phyloP scores from a whole-genome alignment of 257 asterid species.

The Solanum raphanifolium region DNA sequence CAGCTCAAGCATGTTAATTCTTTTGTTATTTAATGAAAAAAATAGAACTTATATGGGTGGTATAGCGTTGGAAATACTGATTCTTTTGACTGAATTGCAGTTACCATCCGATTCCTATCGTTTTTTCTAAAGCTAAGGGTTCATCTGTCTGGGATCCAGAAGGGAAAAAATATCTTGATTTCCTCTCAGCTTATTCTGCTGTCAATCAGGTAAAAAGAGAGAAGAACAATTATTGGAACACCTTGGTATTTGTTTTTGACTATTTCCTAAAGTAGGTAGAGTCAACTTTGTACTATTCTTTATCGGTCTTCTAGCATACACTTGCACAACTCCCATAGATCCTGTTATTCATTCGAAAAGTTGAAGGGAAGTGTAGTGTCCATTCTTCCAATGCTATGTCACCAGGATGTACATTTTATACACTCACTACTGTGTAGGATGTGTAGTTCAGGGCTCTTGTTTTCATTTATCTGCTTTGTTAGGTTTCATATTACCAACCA shows the following conservation, averaged over 20 bases:
- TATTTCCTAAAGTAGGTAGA: background rate
- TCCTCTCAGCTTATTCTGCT: conserved; percentile 94
- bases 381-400: background rate
- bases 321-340: background rate
- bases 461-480: background rate
- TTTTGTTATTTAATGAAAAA: background rate
- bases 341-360: background rate
- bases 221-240: background rate
- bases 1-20: background rate
- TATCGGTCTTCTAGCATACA: background rate
- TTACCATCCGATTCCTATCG: conserved; percentile 91
- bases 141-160: conserved; percentile 87
- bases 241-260: background rate
- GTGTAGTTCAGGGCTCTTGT: background rate
- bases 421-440: background rate
- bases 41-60: background rate
- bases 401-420: background rate
- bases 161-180: conserved; percentile 87
- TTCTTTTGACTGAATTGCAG: conserved; percentile 38
- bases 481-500: background rate
- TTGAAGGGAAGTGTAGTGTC: background rate
- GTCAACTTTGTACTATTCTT: background rate
- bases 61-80: background rate
- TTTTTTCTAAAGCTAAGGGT: conserved; percentile 87
- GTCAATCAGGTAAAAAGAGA: conserved; percentile 68